These are phyloP conservation scores for Penicillium sp. DNA, from an alignment of 2,329 filamentous ascomycete genomes.

Conservation along the genomic window DNA sequence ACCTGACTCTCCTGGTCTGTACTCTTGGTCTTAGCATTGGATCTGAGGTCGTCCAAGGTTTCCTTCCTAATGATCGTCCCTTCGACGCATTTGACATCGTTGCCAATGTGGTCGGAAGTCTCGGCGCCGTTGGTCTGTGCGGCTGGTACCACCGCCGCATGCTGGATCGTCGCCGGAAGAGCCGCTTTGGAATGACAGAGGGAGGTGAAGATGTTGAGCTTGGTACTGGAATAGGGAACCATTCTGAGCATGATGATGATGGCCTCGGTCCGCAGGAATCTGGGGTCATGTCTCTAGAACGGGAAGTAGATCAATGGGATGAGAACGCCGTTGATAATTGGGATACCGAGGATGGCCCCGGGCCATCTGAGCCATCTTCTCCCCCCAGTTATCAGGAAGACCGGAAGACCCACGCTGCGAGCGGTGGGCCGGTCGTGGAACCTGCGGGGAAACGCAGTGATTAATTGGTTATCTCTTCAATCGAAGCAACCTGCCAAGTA, in stretches of 20 bases:
- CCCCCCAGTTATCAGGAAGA: constrained; percentile 22
- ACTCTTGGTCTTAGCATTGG: constrained; percentile 61
- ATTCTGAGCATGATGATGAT: constrained; percentile 26
- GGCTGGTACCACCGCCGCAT: constrained; percentile 95
- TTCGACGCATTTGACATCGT: constrained; percentile 84
- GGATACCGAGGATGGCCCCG: constrained; percentile 58
- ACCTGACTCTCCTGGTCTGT: constrained; percentile 79
- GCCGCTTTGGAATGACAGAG: constrained; percentile 69
- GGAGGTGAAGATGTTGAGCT: constrained; percentile 69
- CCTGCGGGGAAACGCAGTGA: constrained; percentile 33
- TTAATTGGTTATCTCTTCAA: constrained; percentile 16
- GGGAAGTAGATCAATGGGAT: constrained; percentile 92
- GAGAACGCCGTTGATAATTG: constrained; percentile 72
- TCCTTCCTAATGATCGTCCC: constrained; percentile 70
- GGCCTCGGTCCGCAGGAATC: constrained; percentile 59
- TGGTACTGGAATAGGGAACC: constrained; percentile 52
- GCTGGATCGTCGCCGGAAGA: constrained; percentile 79
- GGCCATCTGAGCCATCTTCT: constrained; percentile 20
- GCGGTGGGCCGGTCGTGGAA: constrained; percentile 2
- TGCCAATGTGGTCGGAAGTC: constrained; percentile 80
- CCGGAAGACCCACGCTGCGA: background rate
- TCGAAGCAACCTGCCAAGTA: background rate
- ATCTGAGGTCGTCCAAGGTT: constrained; percentile 57
- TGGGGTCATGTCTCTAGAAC: constrained; percentile 67
- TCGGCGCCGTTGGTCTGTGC: constrained; percentile 70